Conservation (phyloP, 208 protist species). For the Jaenimonas drosophilae region DNA sequence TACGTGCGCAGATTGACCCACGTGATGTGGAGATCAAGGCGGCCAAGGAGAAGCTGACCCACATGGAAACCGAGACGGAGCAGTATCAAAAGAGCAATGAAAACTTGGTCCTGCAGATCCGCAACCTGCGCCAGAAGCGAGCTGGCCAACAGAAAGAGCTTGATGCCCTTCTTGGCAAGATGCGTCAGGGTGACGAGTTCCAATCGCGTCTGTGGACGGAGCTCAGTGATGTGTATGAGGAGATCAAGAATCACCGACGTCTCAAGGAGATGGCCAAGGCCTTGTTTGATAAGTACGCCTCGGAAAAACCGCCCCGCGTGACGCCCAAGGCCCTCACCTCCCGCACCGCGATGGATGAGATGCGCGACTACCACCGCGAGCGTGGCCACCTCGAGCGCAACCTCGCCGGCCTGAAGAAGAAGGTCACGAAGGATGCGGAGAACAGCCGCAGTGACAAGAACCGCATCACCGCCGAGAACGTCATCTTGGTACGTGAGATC, state of each 20-base stretch:
- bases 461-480: constrained; percentile 94
- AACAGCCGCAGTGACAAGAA: constrained; percentile 83
- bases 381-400: constrained; percentile 93
- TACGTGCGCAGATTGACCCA: constrained; percentile 97
- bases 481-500: constrained; percentile 93
- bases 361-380: constrained; percentile 93
- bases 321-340: constrained; percentile 36
- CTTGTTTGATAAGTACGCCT: constrained; percentile 90
- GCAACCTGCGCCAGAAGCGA: constrained; percentile 89
- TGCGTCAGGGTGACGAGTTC: constrained; percentile 69
- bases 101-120: constrained; percentile 88
- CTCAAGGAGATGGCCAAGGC: constrained; percentile 90
- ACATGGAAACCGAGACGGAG: constrained; percentile 93
- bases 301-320: constrained; percentile 14
- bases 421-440: constrained; percentile 92
- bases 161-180: constrained; percentile 43
- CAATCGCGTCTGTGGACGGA: constrained; percentile 87
- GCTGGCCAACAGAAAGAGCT: constrained; percentile 91
- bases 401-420: constrained; percentile 87
- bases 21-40: constrained; percentile 91
- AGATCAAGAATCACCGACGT: constrained; percentile 30
- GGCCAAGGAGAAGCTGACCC: constrained; percentile 90
- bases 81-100: constrained; percentile 91
- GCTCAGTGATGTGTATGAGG: constrained; percentile 61
- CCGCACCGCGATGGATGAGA: constrained; percentile 81